Evolutionary conservation across 768 basidiomycete genomes (phyloP).

Genomic region (Suillus paluster): DNA sequence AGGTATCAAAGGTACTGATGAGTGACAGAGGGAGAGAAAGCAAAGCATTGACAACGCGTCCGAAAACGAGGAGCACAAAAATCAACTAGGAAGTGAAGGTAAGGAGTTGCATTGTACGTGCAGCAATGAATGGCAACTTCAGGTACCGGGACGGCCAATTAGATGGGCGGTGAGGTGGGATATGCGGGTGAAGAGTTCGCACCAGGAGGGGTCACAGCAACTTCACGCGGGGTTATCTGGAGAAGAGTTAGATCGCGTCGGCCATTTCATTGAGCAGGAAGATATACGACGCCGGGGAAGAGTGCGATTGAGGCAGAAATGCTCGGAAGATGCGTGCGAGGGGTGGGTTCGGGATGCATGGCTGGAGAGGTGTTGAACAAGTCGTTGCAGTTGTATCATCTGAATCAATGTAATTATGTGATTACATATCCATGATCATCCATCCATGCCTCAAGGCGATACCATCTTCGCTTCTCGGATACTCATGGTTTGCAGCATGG

Average conservation of each 20-base stretch:
- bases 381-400: too few relatives aligned
- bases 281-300: conserved; percentile 69
- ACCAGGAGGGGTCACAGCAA: conserved; percentile 71
- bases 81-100: conserved; percentile 45
- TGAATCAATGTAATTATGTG: too few relatives aligned
- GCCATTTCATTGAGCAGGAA: conserved; percentile 40
- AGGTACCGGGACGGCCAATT: conserved; percentile 76
- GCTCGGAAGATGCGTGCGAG: conserved; percentile 69
- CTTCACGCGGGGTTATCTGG: conserved; percentile 47
- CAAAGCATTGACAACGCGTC: conserved; percentile 73
- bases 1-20: conserved; percentile 24
- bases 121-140: conserved; percentile 69
- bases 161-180: conserved; percentile 75
- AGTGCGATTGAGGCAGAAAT: conserved; percentile 57
- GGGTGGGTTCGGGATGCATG: conserved; percentile 51
- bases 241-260: not conserved
- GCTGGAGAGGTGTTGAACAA: conserved; percentile 30
- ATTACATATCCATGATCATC: too few relatives aligned
- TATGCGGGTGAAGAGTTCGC: conserved; percentile 68
- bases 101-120: conserved; percentile 39
- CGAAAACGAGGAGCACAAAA: conserved; percentile 71
- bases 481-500: too few relatives aligned
- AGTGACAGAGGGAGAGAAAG: conserved; percentile 72
- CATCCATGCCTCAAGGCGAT: too few relatives aligned
- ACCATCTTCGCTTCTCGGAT: too few relatives aligned